These are phyloP conservation scores for Spizellomyces sp. DNA, from an alignment of 192 early-diverging fungal genomes.

Conservation along the genomic window DNA sequence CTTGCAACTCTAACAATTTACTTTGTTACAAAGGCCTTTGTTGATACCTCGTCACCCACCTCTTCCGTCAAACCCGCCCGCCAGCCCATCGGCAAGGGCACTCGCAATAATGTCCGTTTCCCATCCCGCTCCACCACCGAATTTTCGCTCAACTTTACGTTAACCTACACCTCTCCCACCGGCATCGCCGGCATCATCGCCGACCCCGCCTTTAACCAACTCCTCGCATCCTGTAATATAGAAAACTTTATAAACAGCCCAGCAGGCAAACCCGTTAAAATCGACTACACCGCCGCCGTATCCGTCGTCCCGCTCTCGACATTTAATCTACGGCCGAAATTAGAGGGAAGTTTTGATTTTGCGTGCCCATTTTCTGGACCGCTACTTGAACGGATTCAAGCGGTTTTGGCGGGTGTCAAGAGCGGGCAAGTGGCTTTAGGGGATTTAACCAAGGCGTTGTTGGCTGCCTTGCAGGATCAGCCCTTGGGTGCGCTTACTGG, in stretches of 20 bases:
- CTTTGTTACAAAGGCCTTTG: background rate
- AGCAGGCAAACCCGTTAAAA: conserved; percentile 21
- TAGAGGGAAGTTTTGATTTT: conserved; percentile 9
- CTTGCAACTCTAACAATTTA: too few relatives aligned
- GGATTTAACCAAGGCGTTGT: background rate
- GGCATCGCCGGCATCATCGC: conserved; percentile 21
- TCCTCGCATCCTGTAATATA: conserved; percentile 39
- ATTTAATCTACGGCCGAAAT: conserved; percentile 15
- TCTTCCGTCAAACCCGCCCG: background rate
- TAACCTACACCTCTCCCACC: conserved; percentile 26
- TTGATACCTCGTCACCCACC: background rate
- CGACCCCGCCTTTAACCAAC: conserved; percentile 35
- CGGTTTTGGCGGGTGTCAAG: conserved; percentile 3
- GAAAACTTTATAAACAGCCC: conserved; percentile 5
- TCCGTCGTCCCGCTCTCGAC: conserved; percentile 20
- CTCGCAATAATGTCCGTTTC: conserved; percentile 18
- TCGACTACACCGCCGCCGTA: conserved; percentile 30
- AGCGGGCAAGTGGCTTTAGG: background rate
- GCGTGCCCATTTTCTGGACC: conserved; percentile 11
- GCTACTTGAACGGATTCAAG: background rate
- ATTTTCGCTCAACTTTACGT: conserved; percentile 34
- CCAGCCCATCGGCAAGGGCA: conserved; percentile 24
- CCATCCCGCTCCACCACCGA: conserved; percentile 20
- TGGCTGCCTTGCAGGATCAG: too few relatives aligned
- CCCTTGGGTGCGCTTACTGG: too few relatives aligned